A percentile compares a stretch with the other conserved stretches of the same genome.
phyloP scores from a whole-genome alignment of 2,329 filamentous ascomycete species.

The Fusarium tuaranense region DNA sequence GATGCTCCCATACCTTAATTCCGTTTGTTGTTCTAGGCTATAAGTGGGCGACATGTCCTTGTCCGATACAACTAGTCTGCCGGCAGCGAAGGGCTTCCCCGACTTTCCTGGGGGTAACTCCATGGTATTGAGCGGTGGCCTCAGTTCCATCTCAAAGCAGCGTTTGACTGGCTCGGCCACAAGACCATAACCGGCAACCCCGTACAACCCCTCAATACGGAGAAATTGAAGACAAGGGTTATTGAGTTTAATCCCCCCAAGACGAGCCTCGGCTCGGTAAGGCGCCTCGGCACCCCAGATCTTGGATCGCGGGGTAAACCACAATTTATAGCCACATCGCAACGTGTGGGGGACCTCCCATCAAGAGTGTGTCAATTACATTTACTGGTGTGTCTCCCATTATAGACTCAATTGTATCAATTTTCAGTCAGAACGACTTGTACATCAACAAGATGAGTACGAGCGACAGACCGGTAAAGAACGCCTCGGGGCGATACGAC shows the following conservation, averaged over 20 bases:
- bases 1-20: no score
- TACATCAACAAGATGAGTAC: not conserved
- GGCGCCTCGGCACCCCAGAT: not conserved
- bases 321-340: not conserved
- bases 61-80: not conserved
- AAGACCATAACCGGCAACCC: not conserved
- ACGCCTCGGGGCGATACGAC: slow-evolving; percentile 53
- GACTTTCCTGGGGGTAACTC: not conserved
- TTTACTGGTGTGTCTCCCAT: not conserved
- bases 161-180: not conserved
- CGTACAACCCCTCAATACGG: not conserved
- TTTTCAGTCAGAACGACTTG: not conserved
- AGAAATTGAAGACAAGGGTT: not conserved
- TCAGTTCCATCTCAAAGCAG: no score
- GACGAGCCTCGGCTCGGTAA: not conserved
- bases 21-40: no score
- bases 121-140: not conserved
- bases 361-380: not conserved
- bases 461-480: slow-evolving; percentile 49
- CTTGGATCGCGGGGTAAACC: not conserved
- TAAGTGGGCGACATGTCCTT: no score
- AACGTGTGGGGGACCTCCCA: not conserved
- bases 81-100: not conserved
- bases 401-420: not conserved
- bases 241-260: not conserved